Evolutionary conservation across 1,284 basidiomycete genomes (phyloP), one percentile per base, ranked within the genome.

Genomic region (Pseudozyma hubeiensis): DNA sequence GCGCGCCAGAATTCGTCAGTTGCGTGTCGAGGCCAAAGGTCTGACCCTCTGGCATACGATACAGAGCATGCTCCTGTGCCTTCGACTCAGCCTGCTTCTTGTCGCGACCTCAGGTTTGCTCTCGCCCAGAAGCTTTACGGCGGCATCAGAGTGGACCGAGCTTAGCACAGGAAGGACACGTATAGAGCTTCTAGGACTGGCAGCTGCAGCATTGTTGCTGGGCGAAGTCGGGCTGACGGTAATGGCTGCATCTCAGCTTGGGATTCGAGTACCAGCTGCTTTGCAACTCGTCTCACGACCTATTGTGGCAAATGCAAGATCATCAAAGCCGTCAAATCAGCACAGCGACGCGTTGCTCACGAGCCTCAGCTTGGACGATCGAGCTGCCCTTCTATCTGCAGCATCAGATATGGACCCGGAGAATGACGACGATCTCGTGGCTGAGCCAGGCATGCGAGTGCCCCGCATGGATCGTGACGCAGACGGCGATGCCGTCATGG

Each of bases 401-500:
- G 33, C 37, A 3, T 43, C 24, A 9, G 19, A 19, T 11, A 1
- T 19, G 4, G 19, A 50, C 29, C 1, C 4, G 35, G 13, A 50
- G 14, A 19, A 16, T 8, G 19, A 39, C 11, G 31, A 33, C 6
- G 33, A 46, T 30, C 7, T 31, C 13, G 30, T 14, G 7, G 11
- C 16, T 35, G 61, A 44, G 4, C 4, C 24, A 17, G 39, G 17
- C 11, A 11, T 17, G 5, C 0, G 17, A 10, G 11, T 50, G 4
- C 56, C 53, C 24, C 52, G 40, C 0, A 6, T 39, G 3, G 49
- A 54, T 19, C 69, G 53, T 7, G 64, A 73, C 11, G 60, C 57
- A 8, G 70, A 73, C 16, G 64, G 65, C 5, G 70, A 73, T 31
- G 61, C 61, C 7, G 56, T 68, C 7, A 73, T 73, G 70, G 60